Conservation (phyloP, 352 stramenopile species). For the Peronospora belbahrii region DNA sequence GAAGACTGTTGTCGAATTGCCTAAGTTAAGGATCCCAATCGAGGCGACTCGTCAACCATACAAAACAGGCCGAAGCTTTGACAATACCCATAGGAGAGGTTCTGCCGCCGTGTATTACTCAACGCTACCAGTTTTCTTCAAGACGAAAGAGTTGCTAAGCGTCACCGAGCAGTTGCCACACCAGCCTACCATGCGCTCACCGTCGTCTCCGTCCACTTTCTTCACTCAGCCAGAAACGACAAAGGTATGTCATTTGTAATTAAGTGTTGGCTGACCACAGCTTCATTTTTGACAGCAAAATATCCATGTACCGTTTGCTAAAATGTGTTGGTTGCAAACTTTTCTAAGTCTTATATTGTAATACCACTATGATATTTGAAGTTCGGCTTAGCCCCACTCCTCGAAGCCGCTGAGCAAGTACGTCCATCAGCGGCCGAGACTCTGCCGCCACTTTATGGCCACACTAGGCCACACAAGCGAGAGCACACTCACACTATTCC, state of each 20-base stretch:
- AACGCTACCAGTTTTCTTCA: conserved; percentile 9
- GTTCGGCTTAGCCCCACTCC: conserved; percentile 48
- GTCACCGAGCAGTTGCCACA: background rate
- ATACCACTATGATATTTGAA: conserved; percentile 23
- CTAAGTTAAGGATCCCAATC: conserved; percentile 23
- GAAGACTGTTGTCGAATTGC: conserved; percentile 9
- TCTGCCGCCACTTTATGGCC: conserved; percentile 1
- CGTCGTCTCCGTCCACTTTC: conserved; percentile 39
- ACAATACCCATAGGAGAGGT: conserved; percentile 3
- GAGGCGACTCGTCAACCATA: conserved; percentile 3
- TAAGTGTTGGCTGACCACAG: background rate
- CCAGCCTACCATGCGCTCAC: conserved; percentile 25
- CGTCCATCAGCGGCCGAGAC: conserved; percentile 18
- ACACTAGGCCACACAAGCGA: conserved; percentile 23
- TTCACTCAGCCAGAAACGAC: conserved; percentile 28
- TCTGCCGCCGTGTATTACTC: conserved; percentile 10
- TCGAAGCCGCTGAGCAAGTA: conserved; percentile 55
- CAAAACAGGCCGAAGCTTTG: conserved; percentile 7
- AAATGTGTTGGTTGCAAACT: conserved; percentile 16
- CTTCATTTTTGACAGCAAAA: background rate
- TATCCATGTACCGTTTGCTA: conserved; percentile 4
- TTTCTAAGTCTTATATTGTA: conserved; percentile 17
- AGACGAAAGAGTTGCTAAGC: conserved; percentile 6
- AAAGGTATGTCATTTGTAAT: conserved; percentile 15
- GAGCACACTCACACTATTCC: conserved; percentile 18